Conservation (phyloP, 257 asterid genomes). For the Plantago elongata region DNA sequence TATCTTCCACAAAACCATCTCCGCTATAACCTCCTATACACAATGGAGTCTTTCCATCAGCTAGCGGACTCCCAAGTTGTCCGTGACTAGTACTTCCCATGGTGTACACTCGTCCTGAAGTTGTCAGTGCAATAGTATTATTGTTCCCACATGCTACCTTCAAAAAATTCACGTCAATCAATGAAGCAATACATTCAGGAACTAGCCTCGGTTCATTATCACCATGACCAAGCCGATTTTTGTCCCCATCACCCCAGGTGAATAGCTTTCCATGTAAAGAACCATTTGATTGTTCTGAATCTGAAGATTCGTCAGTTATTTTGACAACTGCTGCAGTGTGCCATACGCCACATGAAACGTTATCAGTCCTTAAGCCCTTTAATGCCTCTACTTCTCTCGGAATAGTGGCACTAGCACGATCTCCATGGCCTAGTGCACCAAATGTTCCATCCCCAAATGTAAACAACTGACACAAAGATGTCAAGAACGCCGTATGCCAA, state of each 20-base stretch:
- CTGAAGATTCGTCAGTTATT: conserved; percentile 14
- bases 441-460: conserved; percentile 93
- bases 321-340: conserved; percentile 86
- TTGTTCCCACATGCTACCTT: conserved; percentile 66
- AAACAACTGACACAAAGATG: conserved; percentile 51
- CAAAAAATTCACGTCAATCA: conserved; percentile 35
- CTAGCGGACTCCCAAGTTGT: conserved; percentile 30
- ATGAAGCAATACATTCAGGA: conserved; percentile 48
- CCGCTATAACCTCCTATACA: conserved; percentile 41
- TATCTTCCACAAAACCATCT: conserved; percentile 58
- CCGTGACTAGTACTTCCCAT: conserved; percentile 55
- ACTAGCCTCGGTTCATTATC: conserved; percentile 39
- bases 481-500: conserved; percentile 76
- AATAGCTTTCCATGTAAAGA: conserved; percentile 48
- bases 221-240: conserved; percentile 66
- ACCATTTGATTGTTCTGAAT: conserved; percentile 24
- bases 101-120: conserved; percentile 64
- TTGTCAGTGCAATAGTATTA: conserved; percentile 54
- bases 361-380: conserved; percentile 39
- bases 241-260: conserved; percentile 94
- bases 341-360: conserved; percentile 89
- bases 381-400: conserved; percentile 75
- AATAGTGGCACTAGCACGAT: conserved; percentile 22
- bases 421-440: conserved; percentile 86
- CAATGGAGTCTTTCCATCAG: conserved; percentile 43